Percentiles rank a stretch among this genome's conserved stretches.
phyloP scores from a whole-genome alignment of 495 filamentous ascomycete genomes.

The Penicillium coprophilum region DNA sequence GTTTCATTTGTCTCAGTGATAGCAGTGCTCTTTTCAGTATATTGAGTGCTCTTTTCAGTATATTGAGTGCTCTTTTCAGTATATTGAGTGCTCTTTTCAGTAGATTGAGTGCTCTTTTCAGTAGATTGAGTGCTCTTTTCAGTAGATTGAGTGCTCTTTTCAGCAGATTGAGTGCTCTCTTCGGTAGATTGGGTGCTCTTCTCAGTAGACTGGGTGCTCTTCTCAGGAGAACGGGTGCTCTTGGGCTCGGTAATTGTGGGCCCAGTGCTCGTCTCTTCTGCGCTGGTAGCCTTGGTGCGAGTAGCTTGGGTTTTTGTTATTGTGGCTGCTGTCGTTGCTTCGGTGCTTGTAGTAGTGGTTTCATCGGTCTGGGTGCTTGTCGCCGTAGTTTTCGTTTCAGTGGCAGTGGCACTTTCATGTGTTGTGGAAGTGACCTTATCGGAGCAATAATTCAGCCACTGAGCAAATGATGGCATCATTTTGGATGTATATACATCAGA shows the following conservation, averaged over 20 bases:
- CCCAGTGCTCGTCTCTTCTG: neutral
- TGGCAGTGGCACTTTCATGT: neutral
- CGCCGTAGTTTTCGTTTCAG: neutral
- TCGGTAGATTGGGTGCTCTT: too few species aligned
- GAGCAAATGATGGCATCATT: conserved; percentile 21
- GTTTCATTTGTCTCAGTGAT: neutral
- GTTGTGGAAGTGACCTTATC: conserved; percentile 13
- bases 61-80: too few species aligned
- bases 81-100: conserved; percentile 1
- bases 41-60: conserved; percentile 3
- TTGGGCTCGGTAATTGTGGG: neutral
- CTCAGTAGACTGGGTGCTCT: conserved; percentile 1
- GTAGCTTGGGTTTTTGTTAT: neutral
- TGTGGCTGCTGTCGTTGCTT: neutral
- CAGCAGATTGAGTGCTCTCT: conserved; percentile 3
- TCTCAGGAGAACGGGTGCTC: neutral
- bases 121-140: conserved; percentile 5
- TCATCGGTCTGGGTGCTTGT: conserved; percentile 2
- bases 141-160: too few species aligned
- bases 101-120: too few species aligned
- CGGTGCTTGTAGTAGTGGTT: conserved; percentile 5
- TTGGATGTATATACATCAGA: conserved; percentile 10
- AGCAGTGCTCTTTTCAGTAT: neutral
- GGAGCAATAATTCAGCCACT: conserved; percentile 22
- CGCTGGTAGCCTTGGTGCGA: neutral